Evolutionary conservation across 192 early-diverging fungal genomes (phyloP).

Genomic region (Coemansia javaensis): DNA sequence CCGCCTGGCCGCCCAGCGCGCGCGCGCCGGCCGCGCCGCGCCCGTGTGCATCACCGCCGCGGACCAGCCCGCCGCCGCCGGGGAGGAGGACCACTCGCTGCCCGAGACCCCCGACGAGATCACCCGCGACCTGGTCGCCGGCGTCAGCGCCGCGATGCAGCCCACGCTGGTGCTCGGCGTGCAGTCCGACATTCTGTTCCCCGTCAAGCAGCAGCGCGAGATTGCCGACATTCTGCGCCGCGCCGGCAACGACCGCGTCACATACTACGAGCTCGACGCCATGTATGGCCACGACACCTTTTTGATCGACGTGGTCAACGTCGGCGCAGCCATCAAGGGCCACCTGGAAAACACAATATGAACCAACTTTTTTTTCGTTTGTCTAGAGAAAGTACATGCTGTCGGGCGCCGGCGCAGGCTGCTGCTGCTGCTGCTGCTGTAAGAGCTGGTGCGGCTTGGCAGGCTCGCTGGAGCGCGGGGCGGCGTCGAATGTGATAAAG

Average conservation of each 20-base stretch:
- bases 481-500: constrained; percentile 44
- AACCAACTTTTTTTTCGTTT: too few relatives aligned
- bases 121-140: constrained; percentile 62
- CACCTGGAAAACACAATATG: constrained; percentile 58
- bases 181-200: constrained; percentile 93
- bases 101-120: constrained; percentile 40
- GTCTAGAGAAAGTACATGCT: constrained; percentile 32
- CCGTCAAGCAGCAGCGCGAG: constrained; percentile 92
- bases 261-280: constrained; percentile 95
- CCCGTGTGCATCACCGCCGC: constrained; percentile 21
- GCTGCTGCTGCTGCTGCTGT: neutral
- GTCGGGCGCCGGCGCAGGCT: constrained; percentile 18
- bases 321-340: constrained; percentile 93
- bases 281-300: constrained; percentile 98
- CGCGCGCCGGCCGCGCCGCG: constrained; percentile 10
- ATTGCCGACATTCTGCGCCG: constrained; percentile 81
- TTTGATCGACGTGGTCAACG: constrained; percentile 81
- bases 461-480: constrained; percentile 10
- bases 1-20: constrained; percentile 40
- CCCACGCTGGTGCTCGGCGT: constrained; percentile 91
- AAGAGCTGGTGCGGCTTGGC: too few relatives aligned
- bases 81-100: constrained; percentile 10
- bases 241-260: constrained; percentile 85
- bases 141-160: constrained; percentile 53
- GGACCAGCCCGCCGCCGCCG: constrained; percentile 15